A percentile compares a stretch with the other conserved stretches of the same genome.
phyloP scores from a whole-genome alignment of 768 basidiomycete genomes.

The Phylloporus scabripes region DNA sequence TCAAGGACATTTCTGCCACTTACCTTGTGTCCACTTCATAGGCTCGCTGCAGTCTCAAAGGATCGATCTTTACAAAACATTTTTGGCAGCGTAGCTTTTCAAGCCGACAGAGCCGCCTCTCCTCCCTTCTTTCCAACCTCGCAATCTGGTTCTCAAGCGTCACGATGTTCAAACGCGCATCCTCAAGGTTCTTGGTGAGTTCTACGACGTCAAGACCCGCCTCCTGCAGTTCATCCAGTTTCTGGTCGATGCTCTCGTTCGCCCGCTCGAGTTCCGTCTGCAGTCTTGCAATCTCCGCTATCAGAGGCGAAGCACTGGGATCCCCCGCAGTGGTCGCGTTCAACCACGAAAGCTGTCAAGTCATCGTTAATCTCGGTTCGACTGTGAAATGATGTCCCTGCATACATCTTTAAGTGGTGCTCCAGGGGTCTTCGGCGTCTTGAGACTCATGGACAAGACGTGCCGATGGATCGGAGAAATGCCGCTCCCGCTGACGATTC shows the following conservation, averaged over 20 bases:
- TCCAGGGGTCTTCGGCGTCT: constrained; percentile 72
- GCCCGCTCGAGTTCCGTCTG: constrained; percentile 73
- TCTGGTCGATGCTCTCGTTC: constrained; percentile 83
- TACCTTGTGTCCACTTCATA: constrained; percentile 61
- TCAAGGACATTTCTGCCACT: neutral
- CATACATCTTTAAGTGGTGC: constrained; percentile 72
- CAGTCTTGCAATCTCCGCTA: constrained; percentile 68
- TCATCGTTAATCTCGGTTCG: constrained; percentile 7
- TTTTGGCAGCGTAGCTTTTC: constrained; percentile 62
- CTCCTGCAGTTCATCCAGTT: constrained; percentile 80
- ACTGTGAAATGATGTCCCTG: neutral
- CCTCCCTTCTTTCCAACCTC: constrained; percentile 59
- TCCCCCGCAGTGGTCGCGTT: constrained; percentile 53
- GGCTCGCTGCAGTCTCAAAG: constrained; percentile 37
- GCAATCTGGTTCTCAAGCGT: constrained; percentile 65
- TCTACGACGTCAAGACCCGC: constrained; percentile 71
- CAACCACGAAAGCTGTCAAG: constrained; percentile 63
- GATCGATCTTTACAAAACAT: constrained; percentile 59
- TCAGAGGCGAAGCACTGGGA: constrained; percentile 51
- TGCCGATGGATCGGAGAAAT: constrained; percentile 79
- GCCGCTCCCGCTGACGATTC: constrained; percentile 46
- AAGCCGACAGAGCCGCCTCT: constrained; percentile 57
- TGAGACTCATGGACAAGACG: constrained; percentile 60
- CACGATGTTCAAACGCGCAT: constrained; percentile 54
- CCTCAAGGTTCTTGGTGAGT: constrained; percentile 64